Evolutionary conservation across 2,329 filamentous ascomycete genomes (phyloP).

Genomic region (Fusarium decemcellulare): DNA sequence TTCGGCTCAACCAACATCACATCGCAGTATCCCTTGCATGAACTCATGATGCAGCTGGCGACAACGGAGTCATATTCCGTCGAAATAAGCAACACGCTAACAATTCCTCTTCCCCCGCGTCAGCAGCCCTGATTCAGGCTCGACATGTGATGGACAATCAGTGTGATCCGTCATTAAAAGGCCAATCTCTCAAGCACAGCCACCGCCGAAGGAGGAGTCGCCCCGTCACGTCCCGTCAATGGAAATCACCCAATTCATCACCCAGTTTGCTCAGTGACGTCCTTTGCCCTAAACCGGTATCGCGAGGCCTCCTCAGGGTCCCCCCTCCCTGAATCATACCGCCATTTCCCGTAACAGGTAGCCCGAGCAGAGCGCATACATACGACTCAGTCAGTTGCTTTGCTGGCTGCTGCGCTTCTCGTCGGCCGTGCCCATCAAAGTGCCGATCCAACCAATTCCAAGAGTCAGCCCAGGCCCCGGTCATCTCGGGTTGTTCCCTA

Average conservation of each 20-base stretch:
- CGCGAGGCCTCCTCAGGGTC: slow-evolving; percentile 22
- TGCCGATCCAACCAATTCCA: slow-evolving; percentile 30
- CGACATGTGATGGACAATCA: slow-evolving; percentile 26
- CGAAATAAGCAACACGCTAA: slow-evolving; percentile 33
- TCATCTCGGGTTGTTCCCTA: slow-evolving; percentile 22
- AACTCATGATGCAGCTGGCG: slow-evolving; percentile 1
- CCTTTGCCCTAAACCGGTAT: slow-evolving; percentile 30
- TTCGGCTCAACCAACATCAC: slow-evolving; percentile 1
- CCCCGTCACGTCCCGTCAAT: not conserved
- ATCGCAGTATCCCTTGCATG: not conserved
- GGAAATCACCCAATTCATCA: slow-evolving; percentile 11
- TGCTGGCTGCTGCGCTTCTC: slow-evolving; percentile 15
- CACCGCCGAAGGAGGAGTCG: slow-evolving; percentile 18
- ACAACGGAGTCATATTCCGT: not conserved
- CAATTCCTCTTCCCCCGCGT: slow-evolving; percentile 5
- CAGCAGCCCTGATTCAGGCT: not conserved
- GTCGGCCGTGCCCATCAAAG: slow-evolving; percentile 33
- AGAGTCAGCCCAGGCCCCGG: not conserved
- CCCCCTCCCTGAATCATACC: slow-evolving; percentile 25
- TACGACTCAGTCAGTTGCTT: no score
- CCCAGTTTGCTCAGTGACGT: slow-evolving; percentile 25
- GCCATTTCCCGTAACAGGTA: slow-evolving; percentile 28
- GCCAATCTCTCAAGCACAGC: slow-evolving; percentile 27
- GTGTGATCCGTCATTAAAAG: slow-evolving; percentile 4
- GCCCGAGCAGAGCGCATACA: slow-evolving; percentile 7